Base-by-base conservation (phyloP, 2,329 filamentous ascomycete species). In the Neonectria faginata region DNA sequence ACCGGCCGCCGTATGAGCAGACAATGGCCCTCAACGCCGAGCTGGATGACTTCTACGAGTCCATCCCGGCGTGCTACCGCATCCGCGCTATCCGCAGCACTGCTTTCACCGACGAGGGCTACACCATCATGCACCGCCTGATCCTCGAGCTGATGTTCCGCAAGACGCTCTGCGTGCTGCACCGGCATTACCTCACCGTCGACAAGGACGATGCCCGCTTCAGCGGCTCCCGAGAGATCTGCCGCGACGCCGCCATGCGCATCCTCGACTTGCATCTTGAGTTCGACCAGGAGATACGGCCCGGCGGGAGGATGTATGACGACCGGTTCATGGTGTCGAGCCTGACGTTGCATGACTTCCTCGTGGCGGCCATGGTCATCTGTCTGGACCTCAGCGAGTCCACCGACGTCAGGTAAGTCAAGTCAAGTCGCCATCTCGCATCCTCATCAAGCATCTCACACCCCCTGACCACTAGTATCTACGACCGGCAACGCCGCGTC, bases 311-410 rank as follows among this genome's bases (percentile, higher is more conserved):
- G 20, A 74, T 89, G 64, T 79, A 82, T 60, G 79, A 83, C 42
- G 83, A 88, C 54, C 79, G 82, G 45, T 86, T 84, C 75, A 85
- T 89, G 77, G 73, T 88, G 8, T 82, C 82, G 3, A 83, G 82
- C 3, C 72, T 89, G 48, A 84, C 83, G 5, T 76, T 85, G 22
- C 85, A 88, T 36, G 85, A 89, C 67, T 89, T 88, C 64, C 75
- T 89, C 27, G 81, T 89, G 18, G 87, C 87, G 0, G 83, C 85
- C 12, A 89, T 88, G 85, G 83, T 89, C 44, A 70, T 89, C 6
- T 89, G 85, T 61, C 74, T 89, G 3, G 83, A 85, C 65, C 73
- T 85, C 12, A 78, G 77, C 25, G 81, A 83, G 65, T 79, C 78
- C 18, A 67, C 70, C 29, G 75, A 79, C 20, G 78, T 76, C 65